Percentiles rank a stretch among this genome's conserved stretches.
These are phyloP conservation scores for Tulasnella sp. DNA, from an alignment of 768 basidiomycete genomes.

Conservation along the genomic window DNA sequence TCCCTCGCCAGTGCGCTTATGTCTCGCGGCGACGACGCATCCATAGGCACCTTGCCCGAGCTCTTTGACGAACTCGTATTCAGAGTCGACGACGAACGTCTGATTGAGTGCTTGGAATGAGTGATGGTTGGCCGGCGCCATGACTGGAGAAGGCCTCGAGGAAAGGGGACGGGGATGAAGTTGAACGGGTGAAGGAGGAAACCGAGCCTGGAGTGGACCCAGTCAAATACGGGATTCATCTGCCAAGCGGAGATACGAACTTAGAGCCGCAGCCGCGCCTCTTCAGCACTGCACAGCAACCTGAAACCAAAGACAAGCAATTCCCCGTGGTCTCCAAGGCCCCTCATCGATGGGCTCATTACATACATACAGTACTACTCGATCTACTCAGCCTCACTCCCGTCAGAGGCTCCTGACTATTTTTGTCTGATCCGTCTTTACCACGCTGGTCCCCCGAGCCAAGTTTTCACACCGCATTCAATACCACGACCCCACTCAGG, in stretches of 20 bases:
- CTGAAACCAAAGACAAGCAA: neutral
- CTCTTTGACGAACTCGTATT: slow-evolving; percentile 93
- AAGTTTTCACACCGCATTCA: neutral
- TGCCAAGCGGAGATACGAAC: neutral
- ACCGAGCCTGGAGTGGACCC: neutral
- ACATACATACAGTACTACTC: neutral
- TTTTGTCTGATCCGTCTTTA: neutral
- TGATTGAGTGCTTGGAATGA: slow-evolving; percentile 78
- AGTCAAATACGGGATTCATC: neutral
- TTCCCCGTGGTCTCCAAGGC: neutral
- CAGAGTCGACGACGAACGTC: slow-evolving; percentile 76
- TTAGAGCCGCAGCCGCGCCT: neutral
- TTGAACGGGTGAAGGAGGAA: no score
- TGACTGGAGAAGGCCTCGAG: neutral
- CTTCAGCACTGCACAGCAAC: neutral
- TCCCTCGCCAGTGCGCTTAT: slow-evolving; percentile 74
- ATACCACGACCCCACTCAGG: neutral
- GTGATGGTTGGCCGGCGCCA: slow-evolving; percentile 44
- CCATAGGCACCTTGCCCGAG: slow-evolving; percentile 95
- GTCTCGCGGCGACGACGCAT: slow-evolving; percentile 79
- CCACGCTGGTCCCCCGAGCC: neutral
- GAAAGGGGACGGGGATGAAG: neutral
- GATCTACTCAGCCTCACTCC: neutral
- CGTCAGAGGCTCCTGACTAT: neutral
- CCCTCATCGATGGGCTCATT: neutral